A percentile compares a stretch with the other conserved stretches of the same genome.
phyloP scores from a whole-genome alignment of 2,329 filamentous ascomycete species.

The Nigrospora sphaerica region DNA sequence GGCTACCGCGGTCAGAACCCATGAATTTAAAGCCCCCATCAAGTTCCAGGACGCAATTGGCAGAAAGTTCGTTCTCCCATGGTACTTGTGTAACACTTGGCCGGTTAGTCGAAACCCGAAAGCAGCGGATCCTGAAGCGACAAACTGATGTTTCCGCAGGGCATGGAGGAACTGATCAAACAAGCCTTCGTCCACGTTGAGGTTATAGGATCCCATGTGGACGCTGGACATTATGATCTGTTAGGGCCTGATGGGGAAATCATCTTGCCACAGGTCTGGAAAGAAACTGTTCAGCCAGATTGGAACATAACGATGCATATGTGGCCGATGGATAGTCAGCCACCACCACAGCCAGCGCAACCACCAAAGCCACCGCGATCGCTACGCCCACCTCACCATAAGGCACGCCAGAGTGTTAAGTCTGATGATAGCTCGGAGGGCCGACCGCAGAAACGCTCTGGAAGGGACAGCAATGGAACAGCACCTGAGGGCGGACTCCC shows the following conservation, averaged over 20 bases:
- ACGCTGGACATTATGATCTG: constrained; percentile 69
- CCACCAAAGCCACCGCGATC: too few species aligned
- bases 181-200: constrained; percentile 76
- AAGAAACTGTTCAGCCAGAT: constrained; percentile 68
- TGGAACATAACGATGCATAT: constrained; percentile 61
- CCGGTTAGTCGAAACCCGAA: too few species aligned
- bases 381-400: too few species aligned
- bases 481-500: too few species aligned
- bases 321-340: constrained; percentile 46
- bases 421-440: too few species aligned
- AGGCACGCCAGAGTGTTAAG: too few species aligned
- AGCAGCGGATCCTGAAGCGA: too few species aligned
- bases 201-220: constrained; percentile 63
- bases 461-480: too few species aligned
- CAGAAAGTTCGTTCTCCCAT: not conserved
- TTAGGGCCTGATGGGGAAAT: too few species aligned
- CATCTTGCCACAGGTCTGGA: constrained; percentile 72
- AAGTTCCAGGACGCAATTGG: not conserved
- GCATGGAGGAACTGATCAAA: constrained; percentile 75
- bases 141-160: too few species aligned
- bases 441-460: too few species aligned
- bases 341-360: too few species aligned
- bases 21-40: not conserved
- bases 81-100: not conserved
- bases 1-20: not conserved